Base-by-base conservation (phyloP, 2,329 filamentous ascomycete genomes). In the Cryphonectria japonica region DNA sequence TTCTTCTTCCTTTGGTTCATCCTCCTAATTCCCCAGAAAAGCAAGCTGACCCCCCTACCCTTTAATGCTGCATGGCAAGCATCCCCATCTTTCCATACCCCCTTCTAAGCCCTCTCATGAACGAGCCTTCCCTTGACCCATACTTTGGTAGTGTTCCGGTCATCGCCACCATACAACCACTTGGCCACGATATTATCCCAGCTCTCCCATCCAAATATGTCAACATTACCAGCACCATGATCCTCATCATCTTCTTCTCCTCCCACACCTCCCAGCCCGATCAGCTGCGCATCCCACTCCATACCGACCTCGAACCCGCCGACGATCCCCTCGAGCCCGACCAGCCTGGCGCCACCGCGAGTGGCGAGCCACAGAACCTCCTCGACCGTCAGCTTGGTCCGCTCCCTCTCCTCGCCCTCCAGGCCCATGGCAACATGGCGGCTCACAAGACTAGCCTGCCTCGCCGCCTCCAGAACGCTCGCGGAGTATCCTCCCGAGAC, bases 101-200 rank as follows among this genome's bases (percentile, higher is more conserved):
- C 57, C 39, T 43, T 63, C 70, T 72, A 75, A 68, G 50, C 68
- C 75, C 83, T 80, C 78, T 85, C 80, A 82, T 97, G 94, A 64
- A 98, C 96, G 79, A 97, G 80, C 74, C 89, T 83, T 2, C 96
- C 96, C 78, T 87, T 90, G 1, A 98, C 94, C 95, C 95, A 99
- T 6, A 99, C 96, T 75, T 87, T 90, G 76, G 86, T 87, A 2
- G 94, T 95, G 80, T 98, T 98, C 75, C 95, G 86, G 82, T 98
- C 96, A 83, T 98, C 95, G 0, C 96, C 96, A 75, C 89, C 92
- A 82, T 93, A 99, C 73, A 98, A 85, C 96, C 96, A 99, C 85
- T 99, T 99, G 67, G 93, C 93, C 14, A 98, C 83, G 77, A 85
- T 89, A 77, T 98, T 93, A 54, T 92, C 89, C 93, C 93, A 97